A percentile compares a stretch with the other conserved stretches of the same genome.
These are phyloP conservation scores for Trypanosoma theileri DNA, from an alignment of 208 protist genomes.

Conservation along the genomic window DNA sequence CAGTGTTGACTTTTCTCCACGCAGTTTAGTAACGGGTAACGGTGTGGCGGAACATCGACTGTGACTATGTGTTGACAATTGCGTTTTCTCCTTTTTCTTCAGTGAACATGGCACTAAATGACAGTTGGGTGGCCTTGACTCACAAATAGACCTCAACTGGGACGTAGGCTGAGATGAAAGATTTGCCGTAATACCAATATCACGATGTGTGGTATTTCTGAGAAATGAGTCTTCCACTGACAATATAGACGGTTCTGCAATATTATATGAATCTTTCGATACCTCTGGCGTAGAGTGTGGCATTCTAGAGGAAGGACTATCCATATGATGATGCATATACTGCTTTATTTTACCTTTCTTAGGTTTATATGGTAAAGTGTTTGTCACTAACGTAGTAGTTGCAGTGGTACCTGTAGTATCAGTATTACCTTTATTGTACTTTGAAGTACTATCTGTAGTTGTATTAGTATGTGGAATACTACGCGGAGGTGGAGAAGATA, in stretches of 20 bases:
- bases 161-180: background rate
- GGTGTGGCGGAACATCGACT: background rate
- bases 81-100: background rate
- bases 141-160: background rate
- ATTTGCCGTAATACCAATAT: constrained; percentile 12
- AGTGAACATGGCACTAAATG: constrained; percentile 29
- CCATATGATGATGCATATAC: no score
- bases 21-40: background rate
- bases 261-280: no score
- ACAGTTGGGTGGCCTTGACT: background rate
- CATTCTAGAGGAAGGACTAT: no score
- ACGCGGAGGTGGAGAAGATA: background rate
- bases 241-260: no score
- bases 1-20: background rate
- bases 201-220: background rate
- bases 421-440: background rate
- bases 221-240: no score
- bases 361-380: background rate
- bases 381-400: background rate
- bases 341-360: no score
- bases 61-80: background rate
- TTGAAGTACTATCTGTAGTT: background rate
- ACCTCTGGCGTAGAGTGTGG: no score
- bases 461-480: background rate
- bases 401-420: background rate